Base-by-base conservation (phyloP, 164 flowering plant species). In the Litsea cubeba region DNA sequence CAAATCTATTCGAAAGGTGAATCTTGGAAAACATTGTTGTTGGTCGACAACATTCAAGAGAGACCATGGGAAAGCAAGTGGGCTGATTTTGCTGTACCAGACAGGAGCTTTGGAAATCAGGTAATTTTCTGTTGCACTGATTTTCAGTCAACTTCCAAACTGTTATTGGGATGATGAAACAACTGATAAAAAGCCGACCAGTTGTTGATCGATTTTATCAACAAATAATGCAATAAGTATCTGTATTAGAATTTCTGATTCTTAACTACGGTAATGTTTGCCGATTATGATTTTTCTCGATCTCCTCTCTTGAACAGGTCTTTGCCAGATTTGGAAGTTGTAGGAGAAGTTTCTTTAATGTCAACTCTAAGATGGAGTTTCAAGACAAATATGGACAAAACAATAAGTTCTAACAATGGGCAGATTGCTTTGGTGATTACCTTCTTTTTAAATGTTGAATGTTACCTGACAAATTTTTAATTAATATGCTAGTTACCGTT, bases 361-460 rank as follows among this genome's bases (percentile, higher is more conserved):
- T 84, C 92, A 75, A 73, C 89, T 57, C 81, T 94, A 23, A 81
- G 94, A 77, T 94, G 98, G 97, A 94, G 82, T 80, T 90, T 87
- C 81, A 91, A 84, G 82, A 71, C 85, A 24, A 89, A 85, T 76
- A 90, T 92, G 90, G 87, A 84, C 23, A 91, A 85, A 71, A 86
- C 82, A 23, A 79, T 89, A 62, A 77, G 87, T 81, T 85, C 89
- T 72, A 76, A 79, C 51, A 77, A 69, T 51, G 98, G 91, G 81
- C 87, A 79, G 69, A 79, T 94, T 70, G 57, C 84, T 2, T 71
- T 94, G 92, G 98, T 94, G 63, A 46, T 79, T 81, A 28, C 50
- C 51, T 77, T n/a, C 7, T 40, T 40, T 40, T 40, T 40, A 40
- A 40, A 40, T 11, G 10, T 40, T 40, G 46, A 40, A 40, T 40